These are phyloP conservation scores for Serendipita sp. DNA, from an alignment of 768 basidiomycete genomes.

Conservation along the genomic window DNA sequence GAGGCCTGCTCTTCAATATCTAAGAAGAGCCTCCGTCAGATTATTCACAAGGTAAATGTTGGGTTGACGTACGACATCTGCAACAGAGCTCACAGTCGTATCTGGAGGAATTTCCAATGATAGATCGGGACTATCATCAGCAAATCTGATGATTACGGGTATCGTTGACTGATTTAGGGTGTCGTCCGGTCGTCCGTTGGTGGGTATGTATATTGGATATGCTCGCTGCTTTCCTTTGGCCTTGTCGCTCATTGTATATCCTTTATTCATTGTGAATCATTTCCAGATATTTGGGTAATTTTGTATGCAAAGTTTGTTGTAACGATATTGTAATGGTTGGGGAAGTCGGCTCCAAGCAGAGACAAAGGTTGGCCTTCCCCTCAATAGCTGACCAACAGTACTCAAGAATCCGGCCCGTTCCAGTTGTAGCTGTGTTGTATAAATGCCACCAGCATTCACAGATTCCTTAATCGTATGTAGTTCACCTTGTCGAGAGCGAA, in stretches of 20 bases:
- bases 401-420: background rate
- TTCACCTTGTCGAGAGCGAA: background rate
- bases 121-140: background rate
- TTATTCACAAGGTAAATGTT: background rate
- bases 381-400: background rate
- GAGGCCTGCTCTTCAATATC: background rate
- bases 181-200: background rate
- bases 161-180: background rate
- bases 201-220: background rate
- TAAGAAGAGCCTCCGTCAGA: background rate
- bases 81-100: background rate
- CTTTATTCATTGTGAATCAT: background rate
- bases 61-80: background rate
- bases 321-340: background rate
- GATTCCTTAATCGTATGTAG: slow-evolving; percentile 32
- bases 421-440: slow-evolving; percentile 6
- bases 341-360: background rate
- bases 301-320: background rate
- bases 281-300: background rate
- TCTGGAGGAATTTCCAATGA: background rate
- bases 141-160: background rate
- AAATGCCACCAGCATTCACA: slow-evolving; percentile 25
- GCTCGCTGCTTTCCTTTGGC: slow-evolving; percentile 2
- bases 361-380: background rate
- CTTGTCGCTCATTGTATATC: background rate